phyloP scores from a whole-genome alignment of 345 rosid genomes.

The Passiflora organensis region DNA sequence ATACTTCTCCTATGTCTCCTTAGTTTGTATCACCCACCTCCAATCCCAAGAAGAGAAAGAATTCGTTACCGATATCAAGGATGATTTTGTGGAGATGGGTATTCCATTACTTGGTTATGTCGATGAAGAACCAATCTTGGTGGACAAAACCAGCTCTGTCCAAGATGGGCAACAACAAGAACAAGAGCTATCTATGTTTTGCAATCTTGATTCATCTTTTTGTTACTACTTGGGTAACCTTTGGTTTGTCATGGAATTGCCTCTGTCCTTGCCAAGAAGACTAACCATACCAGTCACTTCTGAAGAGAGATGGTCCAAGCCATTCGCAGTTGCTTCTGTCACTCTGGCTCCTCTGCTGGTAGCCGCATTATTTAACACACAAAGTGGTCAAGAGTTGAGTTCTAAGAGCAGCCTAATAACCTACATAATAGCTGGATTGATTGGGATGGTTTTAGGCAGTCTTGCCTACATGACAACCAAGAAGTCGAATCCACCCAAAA shows the following conservation, averaged over 20 bases:
- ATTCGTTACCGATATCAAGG: conserved; percentile 2
- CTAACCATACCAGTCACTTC: conserved; percentile 70
- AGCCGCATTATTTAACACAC: conserved; percentile 48
- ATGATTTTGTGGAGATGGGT: conserved; percentile 25
- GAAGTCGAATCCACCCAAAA: conserved; percentile 55
- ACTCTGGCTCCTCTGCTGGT: conserved; percentile 65
- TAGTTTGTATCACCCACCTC: conserved; percentile 51
- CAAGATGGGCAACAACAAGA: conserved; percentile 17
- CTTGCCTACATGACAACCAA: conserved; percentile 55
- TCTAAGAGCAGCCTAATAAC: conserved; percentile 34
- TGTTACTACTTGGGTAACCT: conserved; percentile 23
- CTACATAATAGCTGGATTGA: conserved; percentile 42
- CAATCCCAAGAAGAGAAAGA: conserved; percentile 9
- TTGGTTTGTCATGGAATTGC: conserved; percentile 48
- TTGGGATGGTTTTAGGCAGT: conserved; percentile 56
- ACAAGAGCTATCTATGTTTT: background rate
- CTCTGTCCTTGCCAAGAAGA: conserved; percentile 74
- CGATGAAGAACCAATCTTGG: conserved; percentile 30
- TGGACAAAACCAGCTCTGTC: conserved; percentile 12
- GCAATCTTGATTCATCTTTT: conserved; percentile 25
- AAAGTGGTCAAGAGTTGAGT: conserved; percentile 23
- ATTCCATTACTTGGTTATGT: conserved; percentile 50
- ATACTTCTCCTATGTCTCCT: conserved; percentile 53
- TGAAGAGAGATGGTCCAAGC: conserved; percentile 76
- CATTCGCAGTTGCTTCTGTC: conserved; percentile 58